phyloP scores from a whole-genome alignment of 2,329 filamentous ascomycete species.

The Akanthomyces lecanii region DNA sequence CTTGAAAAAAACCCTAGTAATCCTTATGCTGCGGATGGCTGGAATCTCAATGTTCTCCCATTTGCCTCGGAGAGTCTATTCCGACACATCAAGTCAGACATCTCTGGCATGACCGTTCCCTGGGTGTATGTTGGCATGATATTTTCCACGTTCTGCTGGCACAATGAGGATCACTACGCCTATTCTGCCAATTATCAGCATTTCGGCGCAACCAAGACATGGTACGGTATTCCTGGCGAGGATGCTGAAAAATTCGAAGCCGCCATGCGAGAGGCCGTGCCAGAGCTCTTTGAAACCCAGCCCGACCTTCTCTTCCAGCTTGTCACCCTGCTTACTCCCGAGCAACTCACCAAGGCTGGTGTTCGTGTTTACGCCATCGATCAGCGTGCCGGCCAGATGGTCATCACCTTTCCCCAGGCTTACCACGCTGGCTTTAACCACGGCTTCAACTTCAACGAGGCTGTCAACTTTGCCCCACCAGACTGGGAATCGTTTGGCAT shows the following conservation, averaged over 20 bases:
- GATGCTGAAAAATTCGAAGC: constrained; percentile 93
- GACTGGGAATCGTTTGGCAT: constrained; percentile 96
- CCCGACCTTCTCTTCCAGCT: constrained; percentile 94
- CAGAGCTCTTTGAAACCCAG: constrained; percentile 94
- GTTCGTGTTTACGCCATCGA: constrained; percentile 94
- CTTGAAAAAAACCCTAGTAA: constrained; percentile 86
- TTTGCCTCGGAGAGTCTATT: constrained; percentile 90
- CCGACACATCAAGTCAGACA: constrained; percentile 94
- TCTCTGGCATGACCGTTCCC: constrained; percentile 97
- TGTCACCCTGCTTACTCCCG: constrained; percentile 90
- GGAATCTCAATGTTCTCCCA: constrained; percentile 93
- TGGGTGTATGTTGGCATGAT: constrained; percentile 99
- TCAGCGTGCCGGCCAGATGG: constrained; percentile 90
- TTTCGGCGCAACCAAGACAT: constrained; percentile 96
- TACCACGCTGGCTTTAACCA: constrained; percentile 99
- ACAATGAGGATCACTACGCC: constrained; percentile 96
- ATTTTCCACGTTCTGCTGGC: constrained; percentile 99
- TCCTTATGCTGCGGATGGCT: constrained; percentile 81
- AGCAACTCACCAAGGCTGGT: constrained; percentile 87
- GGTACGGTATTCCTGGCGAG: constrained; percentile 94
- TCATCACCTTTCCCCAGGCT: constrained; percentile 93
- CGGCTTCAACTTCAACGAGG: constrained; percentile 98
- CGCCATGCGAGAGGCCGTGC: constrained; percentile 92
- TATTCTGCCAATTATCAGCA: constrained; percentile 99
- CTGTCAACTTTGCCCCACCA: constrained; percentile 91